Conservation (phyloP, 495 filamentous ascomycete genomes). For the Aspergillus nanangensis region DNA sequence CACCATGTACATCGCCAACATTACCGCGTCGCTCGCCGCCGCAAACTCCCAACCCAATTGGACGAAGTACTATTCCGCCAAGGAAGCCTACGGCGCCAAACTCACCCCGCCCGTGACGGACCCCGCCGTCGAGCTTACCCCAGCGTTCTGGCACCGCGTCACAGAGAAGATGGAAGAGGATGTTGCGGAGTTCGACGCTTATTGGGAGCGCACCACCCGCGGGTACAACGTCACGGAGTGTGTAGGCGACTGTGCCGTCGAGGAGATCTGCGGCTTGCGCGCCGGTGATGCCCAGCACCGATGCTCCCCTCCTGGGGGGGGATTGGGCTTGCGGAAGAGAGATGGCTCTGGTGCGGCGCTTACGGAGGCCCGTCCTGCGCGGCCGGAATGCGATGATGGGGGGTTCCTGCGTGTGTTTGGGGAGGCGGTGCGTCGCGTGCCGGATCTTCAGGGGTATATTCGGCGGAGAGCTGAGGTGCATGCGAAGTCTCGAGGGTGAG, state of each 20-base stretch:
- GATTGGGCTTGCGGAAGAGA: constrained; percentile 2
- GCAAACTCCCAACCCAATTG: constrained; percentile 35
- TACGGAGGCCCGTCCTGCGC: constrained; percentile 1
- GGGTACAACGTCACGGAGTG: constrained; percentile 31
- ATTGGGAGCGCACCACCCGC: constrained; percentile 30
- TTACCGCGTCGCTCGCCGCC: constrained; percentile 25
- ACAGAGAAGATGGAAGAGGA: constrained; percentile 38
- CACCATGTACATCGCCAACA: constrained; percentile 50
- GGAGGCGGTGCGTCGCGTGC: too few species aligned
- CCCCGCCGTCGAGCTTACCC: constrained; percentile 38
- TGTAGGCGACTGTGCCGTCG: constrained; percentile 27
- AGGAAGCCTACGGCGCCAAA: constrained; percentile 45
- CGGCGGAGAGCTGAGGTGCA: too few species aligned
- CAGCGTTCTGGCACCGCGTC: constrained; percentile 57
- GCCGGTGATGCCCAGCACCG: constrained; percentile 33
- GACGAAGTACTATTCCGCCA: constrained; percentile 50
- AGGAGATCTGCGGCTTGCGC: constrained; percentile 39
- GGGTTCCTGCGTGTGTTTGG: constrained; percentile 19
- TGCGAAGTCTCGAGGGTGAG: too few species aligned
- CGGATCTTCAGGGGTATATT: too few species aligned
- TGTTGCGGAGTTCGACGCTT: constrained; percentile 31
- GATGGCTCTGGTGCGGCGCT: neutral
- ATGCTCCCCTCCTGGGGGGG: constrained; percentile 8
- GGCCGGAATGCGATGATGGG: constrained; percentile 21
- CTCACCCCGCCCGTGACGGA: constrained; percentile 34